phyloP scores from a whole-genome alignment of 2,329 filamentous ascomycete genomes.

The Aspergillus latus region DNA sequence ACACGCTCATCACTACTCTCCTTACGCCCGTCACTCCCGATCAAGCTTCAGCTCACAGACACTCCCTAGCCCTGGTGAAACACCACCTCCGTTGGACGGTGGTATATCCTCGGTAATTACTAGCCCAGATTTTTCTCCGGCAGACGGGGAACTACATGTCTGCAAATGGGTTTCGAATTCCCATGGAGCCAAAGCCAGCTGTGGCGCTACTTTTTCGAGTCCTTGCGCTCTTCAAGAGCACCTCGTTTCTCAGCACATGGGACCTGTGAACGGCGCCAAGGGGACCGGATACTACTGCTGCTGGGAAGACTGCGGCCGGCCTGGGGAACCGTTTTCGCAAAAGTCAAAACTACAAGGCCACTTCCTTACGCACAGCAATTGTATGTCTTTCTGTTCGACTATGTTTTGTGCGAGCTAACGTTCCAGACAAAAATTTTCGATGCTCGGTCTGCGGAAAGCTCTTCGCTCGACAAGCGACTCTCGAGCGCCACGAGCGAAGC shows the following conservation, averaged over 20 bases:
- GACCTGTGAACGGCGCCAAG: constrained; percentile 38
- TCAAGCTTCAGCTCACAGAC: constrained; percentile 40
- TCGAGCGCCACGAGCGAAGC: constrained; percentile 46
- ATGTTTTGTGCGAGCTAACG: constrained; percentile 5
- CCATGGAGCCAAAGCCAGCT: constrained; percentile 30
- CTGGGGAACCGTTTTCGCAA: constrained; percentile 46
- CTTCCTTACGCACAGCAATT: constrained; percentile 47
- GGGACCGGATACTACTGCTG: constrained; percentile 47
- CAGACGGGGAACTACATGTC: constrained; percentile 36
- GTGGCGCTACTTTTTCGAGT: constrained; percentile 38
- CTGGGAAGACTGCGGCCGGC: constrained; percentile 45
- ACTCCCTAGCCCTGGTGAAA: constrained; percentile 38
- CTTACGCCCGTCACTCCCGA: constrained; percentile 37
- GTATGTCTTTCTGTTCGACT: constrained; percentile 25
- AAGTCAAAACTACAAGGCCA: constrained; percentile 48
- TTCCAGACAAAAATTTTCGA: constrained; percentile 42
- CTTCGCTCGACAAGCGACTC: constrained; percentile 45
- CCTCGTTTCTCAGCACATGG: constrained; percentile 39
- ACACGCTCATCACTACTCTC: constrained; percentile 37
- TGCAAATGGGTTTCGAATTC: constrained; percentile 38
- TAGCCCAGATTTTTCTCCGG: constrained; percentile 34
- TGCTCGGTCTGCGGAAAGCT: constrained; percentile 44
- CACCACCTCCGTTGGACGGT: constrained; percentile 37
- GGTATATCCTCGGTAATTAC: constrained; percentile 38
- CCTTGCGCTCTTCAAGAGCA: constrained; percentile 43